Evolutionary conservation across 179 eudicot genomes (phyloP).

Genomic region (Vitellaria paradoxa): DNA sequence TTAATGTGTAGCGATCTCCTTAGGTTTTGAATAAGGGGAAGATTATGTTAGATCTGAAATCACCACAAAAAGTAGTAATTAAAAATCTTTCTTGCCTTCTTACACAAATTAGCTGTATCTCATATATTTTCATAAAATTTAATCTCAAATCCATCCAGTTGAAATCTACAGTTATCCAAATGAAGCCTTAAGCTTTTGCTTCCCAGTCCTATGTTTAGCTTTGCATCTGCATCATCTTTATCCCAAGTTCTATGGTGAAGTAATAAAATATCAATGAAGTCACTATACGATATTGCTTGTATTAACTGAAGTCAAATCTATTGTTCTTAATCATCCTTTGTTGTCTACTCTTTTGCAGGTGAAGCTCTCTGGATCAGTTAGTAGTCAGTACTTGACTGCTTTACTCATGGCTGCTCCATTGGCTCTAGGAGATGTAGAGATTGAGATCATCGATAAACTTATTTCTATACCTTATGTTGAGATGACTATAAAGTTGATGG

Average conservation of each 20-base stretch:
- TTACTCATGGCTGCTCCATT: slow-evolving; percentile 97
- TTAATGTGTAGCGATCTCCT: too few species aligned
- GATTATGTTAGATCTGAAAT: too few species aligned
- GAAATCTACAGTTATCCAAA: too few species aligned
- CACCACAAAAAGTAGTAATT: too few species aligned
- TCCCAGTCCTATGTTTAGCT: neutral
- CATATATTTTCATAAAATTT: too few species aligned
- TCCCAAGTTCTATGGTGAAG: neutral
- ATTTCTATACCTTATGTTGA: slow-evolving; percentile 97
- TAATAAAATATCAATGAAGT: neutral
- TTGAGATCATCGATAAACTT: slow-evolving; percentile 89
- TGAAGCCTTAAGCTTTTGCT: neutral
- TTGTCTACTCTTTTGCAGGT: slow-evolving; percentile 47
- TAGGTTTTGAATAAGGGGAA: neutral
- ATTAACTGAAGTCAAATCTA: neutral
- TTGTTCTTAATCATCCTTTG: neutral
- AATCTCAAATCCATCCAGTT: too few species aligned
- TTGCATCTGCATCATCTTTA: neutral
- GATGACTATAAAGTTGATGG: slow-evolving; percentile 96
- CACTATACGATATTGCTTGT: neutral
- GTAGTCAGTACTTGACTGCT: slow-evolving; percentile 98
- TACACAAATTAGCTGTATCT: too few species aligned
- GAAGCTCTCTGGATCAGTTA: slow-evolving; percentile 93
- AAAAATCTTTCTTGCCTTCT: too few species aligned
- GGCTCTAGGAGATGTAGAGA: slow-evolving; percentile 89